phyloP scores from a whole-genome alignment of 805 yeast species.

The Nakazawaea peltata region DNA sequence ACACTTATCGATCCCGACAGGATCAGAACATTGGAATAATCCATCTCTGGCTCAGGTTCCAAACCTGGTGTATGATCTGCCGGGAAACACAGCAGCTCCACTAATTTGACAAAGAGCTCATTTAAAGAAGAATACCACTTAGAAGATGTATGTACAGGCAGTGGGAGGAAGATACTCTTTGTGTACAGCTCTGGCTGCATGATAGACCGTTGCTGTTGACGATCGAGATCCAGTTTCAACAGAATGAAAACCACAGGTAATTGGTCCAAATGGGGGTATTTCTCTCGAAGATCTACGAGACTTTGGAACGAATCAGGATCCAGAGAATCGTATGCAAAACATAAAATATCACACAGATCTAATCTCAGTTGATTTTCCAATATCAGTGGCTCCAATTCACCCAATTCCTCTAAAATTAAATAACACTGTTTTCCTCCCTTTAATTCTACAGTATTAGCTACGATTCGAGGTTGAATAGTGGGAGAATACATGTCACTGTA shows the following conservation, averaged over 20 bases:
- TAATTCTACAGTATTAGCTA: conserved; percentile 87
- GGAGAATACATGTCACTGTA: conserved; percentile 71
- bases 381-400: conserved; percentile 78
- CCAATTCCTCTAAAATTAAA: conserved; percentile 82
- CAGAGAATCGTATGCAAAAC: conserved; percentile 87
- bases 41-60: conserved; percentile 55
- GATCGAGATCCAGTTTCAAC: conserved; percentile 88
- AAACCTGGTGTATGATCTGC: conserved; percentile 69
- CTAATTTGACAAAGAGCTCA: conserved; percentile 79
- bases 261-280: conserved; percentile 47
- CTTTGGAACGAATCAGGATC: conserved; percentile 93
- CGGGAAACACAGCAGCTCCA: conserved; percentile 82
- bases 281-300: conserved; percentile 59
- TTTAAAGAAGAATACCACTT: conserved; percentile 82
- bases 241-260: conserved; percentile 88
- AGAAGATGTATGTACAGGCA: conserved; percentile 88
- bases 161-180: conserved; percentile 51
- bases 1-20: conserved; percentile 68
- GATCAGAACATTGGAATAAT: conserved; percentile 44
- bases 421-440: conserved; percentile 96
- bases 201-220: conserved; percentile 86
- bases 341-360: conserved; percentile 85
- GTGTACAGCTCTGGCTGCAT: conserved; percentile 86
- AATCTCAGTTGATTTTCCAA: conserved; percentile 61
- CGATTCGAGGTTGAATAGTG: conserved; percentile 71